Base-by-base conservation (phyloP, 2,329 filamentous ascomycete genomes). In the Paraconiothyrium brasiliense region DNA sequence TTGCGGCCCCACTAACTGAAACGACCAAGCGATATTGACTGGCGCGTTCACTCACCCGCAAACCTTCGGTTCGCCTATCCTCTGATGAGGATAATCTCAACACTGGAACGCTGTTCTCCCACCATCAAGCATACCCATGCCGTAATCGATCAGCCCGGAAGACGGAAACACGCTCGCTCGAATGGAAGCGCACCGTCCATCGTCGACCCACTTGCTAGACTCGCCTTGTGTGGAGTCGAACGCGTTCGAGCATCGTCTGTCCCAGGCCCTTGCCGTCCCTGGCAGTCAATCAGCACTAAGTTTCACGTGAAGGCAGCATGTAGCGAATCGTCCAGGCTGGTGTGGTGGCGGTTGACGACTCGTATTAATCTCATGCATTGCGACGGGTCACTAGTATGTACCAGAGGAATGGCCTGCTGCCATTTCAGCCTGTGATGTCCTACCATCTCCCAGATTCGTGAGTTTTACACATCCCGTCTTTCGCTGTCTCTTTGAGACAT, bases 281-380 rank as follows among this genome's bases (percentile, higher is more conserved):
- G 50, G 37, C 35, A 30, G 37, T 27, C 24, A 6, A 44, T 51
- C 51, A 54, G 56, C 50, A 32, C 60, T 55, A 59, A 56, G 60
- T 62, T 62, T 62, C 60, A 62, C 32, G 48, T 54, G 60, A 43
- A 54, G 22, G 47, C 35, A 24, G n/a, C 52, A 46, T 55, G 22
- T n/a, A 60, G 34, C 27, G 34, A 46, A 51, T 43, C n/a, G 43
- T 48, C 34, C 20, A 27, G 16, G 37, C 20, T 32, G 10, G 20
- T 27, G 13, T n/a, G 27, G 52, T 55, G 39, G 52, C 52, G 52
- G 52, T 44, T 32, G 52, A 44, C 37, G 24, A 30, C 14, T 44
- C 10, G 52, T 35, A 46, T 55, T 24, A 46, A 55, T 35, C 52
- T 55, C 14, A 46, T 55, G 52, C 39, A 44, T 43, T n/a, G 39